Percentiles rank a stretch among this genome's conserved stretches.
Evolutionary conservation across 371 early-diverging fungal species (phyloP).

Genomic region (Phascolomyces articulosus): DNA sequence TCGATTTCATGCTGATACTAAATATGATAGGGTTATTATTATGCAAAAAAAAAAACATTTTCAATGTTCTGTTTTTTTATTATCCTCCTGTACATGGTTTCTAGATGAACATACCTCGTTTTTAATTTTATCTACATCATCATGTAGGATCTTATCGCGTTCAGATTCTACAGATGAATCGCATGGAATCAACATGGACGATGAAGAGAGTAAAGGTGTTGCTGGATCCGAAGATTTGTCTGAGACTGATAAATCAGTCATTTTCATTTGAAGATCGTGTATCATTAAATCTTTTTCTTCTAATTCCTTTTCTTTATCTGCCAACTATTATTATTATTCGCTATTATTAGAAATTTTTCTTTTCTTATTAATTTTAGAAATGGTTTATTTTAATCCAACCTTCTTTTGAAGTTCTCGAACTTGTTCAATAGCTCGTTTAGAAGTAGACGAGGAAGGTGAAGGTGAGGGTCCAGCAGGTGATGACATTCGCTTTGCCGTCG

Average conservation of each 20-base stretch:
- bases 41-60: not conserved
- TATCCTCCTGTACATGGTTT: not conserved
- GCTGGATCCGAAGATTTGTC: constrained; percentile 14
- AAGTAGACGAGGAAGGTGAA: constrained; percentile 17
- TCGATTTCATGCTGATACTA: constrained; percentile 13
- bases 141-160: constrained; percentile 2
- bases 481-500: not conserved
- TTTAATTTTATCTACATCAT: constrained; percentile 8
- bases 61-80: constrained; percentile 2
- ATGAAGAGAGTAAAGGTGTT: constrained; percentile 22
- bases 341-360: no score
- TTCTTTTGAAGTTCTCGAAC: constrained; percentile 32
- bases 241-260: constrained; percentile 10
- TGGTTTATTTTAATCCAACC: constrained; percentile 3
- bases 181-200: constrained; percentile 23
- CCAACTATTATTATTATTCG: constrained; percentile 14
- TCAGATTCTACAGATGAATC: constrained; percentile 22
- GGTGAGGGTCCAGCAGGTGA: constrained; percentile 18
- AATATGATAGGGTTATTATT: no score
- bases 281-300: constrained; percentile 30
- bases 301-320: constrained; percentile 19
- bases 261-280: constrained; percentile 25
- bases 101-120: not conserved
- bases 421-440: constrained; percentile 8
- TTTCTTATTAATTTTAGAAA: no score